Evolutionary conservation across 371 early-diverging fungal species (phyloP).

Genomic region (Batkoa obscura): DNA sequence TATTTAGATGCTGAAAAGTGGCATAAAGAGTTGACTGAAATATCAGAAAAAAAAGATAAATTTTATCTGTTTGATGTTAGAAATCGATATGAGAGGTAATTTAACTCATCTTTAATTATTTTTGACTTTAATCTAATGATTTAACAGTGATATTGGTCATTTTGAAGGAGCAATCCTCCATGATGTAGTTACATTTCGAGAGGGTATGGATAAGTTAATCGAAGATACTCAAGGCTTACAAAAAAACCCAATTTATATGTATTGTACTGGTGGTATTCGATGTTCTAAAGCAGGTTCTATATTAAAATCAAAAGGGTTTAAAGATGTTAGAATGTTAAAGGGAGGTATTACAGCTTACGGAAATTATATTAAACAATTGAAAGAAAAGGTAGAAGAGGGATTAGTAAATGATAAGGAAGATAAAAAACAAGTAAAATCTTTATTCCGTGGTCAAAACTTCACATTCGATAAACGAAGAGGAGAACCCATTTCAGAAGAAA

Average conservation of each 20-base stretch:
- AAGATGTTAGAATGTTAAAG: conserved; percentile 42
- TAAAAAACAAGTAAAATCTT: too few relatives aligned
- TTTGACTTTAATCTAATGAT: neutral
- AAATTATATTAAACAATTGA: conserved; percentile 18
- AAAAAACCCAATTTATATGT: conserved; percentile 50
- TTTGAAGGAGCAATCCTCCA: conserved; percentile 43
- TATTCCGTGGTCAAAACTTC: conserved; percentile 57
- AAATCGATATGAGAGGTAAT: conserved; percentile 53
- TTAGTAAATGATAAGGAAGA: too few relatives aligned
- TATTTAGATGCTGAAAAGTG: conserved; percentile 40
- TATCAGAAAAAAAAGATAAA: conserved; percentile 12
- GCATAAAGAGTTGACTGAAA: conserved; percentile 38
- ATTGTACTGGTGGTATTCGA: conserved; percentile 67
- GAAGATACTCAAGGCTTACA: conserved; percentile 22
- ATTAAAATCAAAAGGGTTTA: conserved; percentile 39
- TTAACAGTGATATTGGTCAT: conserved; percentile 32
- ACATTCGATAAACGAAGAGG: conserved; percentile 58
- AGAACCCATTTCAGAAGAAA: conserved; percentile 42
- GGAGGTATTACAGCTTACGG: conserved; percentile 70
- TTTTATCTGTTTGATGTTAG: conserved; percentile 49
- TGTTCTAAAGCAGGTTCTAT: conserved; percentile 56
- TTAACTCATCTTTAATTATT: neutral
- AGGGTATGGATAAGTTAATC: conserved; percentile 25
- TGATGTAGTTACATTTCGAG: conserved; percentile 55
- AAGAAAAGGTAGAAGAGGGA: too few relatives aligned